Conservation (phyloP, 192 early-diverging fungal species). For the Oehlia diaphana region DNA sequence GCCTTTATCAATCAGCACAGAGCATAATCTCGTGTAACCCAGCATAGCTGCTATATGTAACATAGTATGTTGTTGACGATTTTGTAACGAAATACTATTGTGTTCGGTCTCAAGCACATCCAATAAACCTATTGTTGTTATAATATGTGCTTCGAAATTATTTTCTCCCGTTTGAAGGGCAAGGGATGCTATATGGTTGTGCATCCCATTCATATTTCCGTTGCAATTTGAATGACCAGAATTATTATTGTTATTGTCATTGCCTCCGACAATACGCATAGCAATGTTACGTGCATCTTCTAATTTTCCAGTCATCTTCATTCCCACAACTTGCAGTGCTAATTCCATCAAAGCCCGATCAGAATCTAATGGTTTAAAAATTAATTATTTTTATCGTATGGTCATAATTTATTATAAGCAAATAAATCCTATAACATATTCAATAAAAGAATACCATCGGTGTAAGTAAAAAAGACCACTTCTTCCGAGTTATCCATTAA, state of each 20-base stretch:
- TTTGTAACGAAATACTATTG: constrained; percentile 34
- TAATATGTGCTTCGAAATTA: constrained; percentile 48
- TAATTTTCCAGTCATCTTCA: constrained; percentile 78
- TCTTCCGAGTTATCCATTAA: constrained; percentile 39
- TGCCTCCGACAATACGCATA: constrained; percentile 60
- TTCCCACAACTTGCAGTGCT: constrained; percentile 83
- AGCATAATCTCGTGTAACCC: constrained; percentile 51
- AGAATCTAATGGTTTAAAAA: constrained; percentile 61
- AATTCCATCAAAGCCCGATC: constrained; percentile 91
- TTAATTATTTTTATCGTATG: constrained; percentile 15
- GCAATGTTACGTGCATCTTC: constrained; percentile 76
- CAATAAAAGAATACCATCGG: constrained; percentile 32
- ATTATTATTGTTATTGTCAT: constrained; percentile 31
- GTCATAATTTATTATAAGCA: no score
- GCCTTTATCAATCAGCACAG: constrained; percentile 44
- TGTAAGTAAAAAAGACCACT: constrained; percentile 45
- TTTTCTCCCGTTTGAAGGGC: constrained; percentile 33
- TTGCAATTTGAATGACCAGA: constrained; percentile 29
- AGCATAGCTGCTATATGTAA: constrained; percentile 65
- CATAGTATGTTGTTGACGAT: constrained; percentile 53
- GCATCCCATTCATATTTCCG: constrained; percentile 35
- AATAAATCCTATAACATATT: no score
- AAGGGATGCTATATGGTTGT: constrained; percentile 30
- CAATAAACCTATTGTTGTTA: constrained; percentile 39
- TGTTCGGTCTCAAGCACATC: constrained; percentile 41